Base-by-base conservation (phyloP, 441 rosid genomes). In the Gossypium schwendimanii region DNA sequence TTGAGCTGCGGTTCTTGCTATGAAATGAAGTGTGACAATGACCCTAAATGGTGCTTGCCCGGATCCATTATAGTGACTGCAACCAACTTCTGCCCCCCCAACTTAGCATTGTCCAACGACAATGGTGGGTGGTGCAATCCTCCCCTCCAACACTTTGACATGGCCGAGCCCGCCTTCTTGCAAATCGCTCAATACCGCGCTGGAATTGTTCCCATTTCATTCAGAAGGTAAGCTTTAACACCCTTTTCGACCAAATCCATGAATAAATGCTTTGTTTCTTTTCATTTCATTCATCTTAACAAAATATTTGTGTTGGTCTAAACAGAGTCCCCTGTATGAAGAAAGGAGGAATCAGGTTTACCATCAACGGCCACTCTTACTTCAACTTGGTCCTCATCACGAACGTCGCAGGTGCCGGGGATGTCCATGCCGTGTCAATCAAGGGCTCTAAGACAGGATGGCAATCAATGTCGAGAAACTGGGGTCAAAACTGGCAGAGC, bases 91-190 rank as follows among this genome's bases (percentile, higher is more conserved):
- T 94, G 98, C 72, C 98, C 98, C 10, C 98, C 98, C 0, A 94
- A 94, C 88, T 14, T 11, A 0, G 93, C 84, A 12, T 78, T 83
- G 60, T 50, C 97, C 9, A 94, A 90, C 21, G 88, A 87, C 82
- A 90, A 94, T 14, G 98, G 98, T 15, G 98, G 98, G 3, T 94
- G 98, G 98, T 93, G 98, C 78, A 93, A 93, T 69, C 97, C 98
- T 74, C 98, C 98, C 39, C 96, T 93, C 31, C 88, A 91, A 28
- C 98, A 93, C 78, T 93, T 93, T 20, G 97, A 93, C 78, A 53
- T 93, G 80, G 98, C 98, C 1, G 94, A 93, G 74, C 98, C 98
- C 21, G 93, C 96, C 69, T 93, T 91, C 83, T 77, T 90, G 62
- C 91, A 89, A 49, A 91, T 93, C 69, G 98, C 98, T 61, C 96